These are phyloP conservation scores for Adansonia madagascariensis DNA, from an alignment of 441 rosid species.

Conservation along the genomic window DNA sequence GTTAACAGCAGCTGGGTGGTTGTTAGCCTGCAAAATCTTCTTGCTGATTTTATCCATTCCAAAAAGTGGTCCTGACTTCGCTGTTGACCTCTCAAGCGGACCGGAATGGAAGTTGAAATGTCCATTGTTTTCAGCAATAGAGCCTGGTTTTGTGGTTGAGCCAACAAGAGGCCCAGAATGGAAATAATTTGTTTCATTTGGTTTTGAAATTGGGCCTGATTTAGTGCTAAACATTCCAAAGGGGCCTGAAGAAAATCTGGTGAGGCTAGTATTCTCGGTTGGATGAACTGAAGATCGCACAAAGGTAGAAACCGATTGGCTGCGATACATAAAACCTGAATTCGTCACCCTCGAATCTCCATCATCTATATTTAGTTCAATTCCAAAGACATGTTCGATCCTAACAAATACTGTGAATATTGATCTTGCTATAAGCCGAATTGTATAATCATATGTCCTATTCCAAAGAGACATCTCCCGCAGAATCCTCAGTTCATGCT, in stretches of 20 bases:
- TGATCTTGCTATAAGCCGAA: constrained; percentile 70
- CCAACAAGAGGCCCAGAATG: constrained; percentile 82
- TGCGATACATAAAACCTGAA: constrained; percentile 61
- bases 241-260: constrained; percentile 85
- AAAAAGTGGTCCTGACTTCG: constrained; percentile 63
- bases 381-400: constrained; percentile 72
- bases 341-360: constrained; percentile 45
- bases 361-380: constrained; percentile 43
- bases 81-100: constrained; percentile 57
- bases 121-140: constrained; percentile 48
- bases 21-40: constrained; percentile 60
- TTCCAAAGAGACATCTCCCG: constrained; percentile 86
- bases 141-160: constrained; percentile 53
- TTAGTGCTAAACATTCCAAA: constrained; percentile 51
- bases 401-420: constrained; percentile 70
- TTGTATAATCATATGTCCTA: constrained; percentile 75
- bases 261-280: constrained; percentile 51
- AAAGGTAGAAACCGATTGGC: constrained; percentile 74
- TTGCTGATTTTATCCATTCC: constrained; percentile 53
- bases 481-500: constrained; percentile 78
- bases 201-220: constrained; percentile 54
- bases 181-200: constrained; percentile 56
- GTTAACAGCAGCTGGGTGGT: constrained; percentile 38
- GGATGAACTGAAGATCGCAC: constrained; percentile 61
- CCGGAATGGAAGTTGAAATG: constrained; percentile 69